A percentile compares a stretch with the other conserved stretches of the same genome.
Evolutionary conservation across 2,329 filamentous ascomycete genomes (phyloP).

Genomic region (Stagonosporopsis tanaceti): DNA sequence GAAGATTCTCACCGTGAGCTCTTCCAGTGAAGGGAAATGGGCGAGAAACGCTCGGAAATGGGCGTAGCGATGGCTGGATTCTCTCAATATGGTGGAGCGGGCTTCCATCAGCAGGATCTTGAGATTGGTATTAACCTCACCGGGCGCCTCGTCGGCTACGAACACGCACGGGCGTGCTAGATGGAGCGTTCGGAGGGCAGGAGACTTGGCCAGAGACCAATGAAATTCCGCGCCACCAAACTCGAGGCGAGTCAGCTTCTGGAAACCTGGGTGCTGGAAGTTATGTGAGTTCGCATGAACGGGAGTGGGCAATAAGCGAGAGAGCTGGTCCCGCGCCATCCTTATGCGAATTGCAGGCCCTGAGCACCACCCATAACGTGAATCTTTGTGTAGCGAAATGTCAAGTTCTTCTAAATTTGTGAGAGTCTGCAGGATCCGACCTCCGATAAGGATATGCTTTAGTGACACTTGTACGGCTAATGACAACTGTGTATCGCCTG

Average conservation of each 20-base stretch:
- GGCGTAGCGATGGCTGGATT: not conserved
- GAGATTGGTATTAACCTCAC: not conserved
- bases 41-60: not conserved
- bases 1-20: not conserved
- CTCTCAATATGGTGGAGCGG: not conserved
- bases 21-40: not conserved
- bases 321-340: not conserved
- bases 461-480: not conserved
- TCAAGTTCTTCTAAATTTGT: not conserved
- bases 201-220: not conserved
- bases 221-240: not conserved
- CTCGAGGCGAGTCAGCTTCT: not conserved
- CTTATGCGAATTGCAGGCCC: not conserved
- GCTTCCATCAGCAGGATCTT: not conserved
- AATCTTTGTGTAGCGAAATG: not conserved
- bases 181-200: not conserved
- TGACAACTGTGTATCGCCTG: not conserved
- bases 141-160: not conserved
- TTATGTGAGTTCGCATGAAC: not conserved
- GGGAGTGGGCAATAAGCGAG: not conserved
- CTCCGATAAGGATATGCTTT: not conserved
- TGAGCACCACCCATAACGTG: not conserved
- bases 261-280: not conserved
- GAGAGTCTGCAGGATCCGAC: not conserved
- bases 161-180: not conserved